A percentile compares a stretch with the other conserved stretches of the same genome.
Conservation (phyloP, 164 flowering plant genomes). For the Magnolia kwangsiensis region DNA sequence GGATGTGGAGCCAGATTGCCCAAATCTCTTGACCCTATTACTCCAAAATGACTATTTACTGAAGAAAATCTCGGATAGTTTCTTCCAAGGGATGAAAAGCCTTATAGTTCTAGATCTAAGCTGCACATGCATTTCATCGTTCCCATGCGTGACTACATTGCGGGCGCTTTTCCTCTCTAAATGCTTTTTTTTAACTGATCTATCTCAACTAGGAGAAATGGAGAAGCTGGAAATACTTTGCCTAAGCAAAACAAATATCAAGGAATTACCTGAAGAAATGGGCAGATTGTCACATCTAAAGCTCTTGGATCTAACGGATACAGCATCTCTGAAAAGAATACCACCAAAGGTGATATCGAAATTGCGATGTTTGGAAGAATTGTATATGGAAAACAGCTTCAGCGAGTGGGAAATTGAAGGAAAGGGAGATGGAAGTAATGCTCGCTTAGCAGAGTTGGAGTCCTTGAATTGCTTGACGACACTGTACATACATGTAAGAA, state of each 20-base stretch:
- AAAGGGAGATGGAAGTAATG: background rate
- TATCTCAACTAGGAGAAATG: no score
- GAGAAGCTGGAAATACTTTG: no score
- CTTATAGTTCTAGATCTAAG: conserved; percentile 14
- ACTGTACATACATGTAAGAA: background rate
- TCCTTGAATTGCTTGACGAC: background rate
- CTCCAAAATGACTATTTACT: background rate
- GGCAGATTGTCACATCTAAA: no score
- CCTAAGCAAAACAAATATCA: no score
- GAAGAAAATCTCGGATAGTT: background rate
- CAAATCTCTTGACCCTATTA: conserved; percentile 9
- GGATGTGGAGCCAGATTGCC: conserved; percentile 2
- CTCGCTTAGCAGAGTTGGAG: conserved; percentile 2
- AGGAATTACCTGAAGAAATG: no score
- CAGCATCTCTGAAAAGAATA: background rate
- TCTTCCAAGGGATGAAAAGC: conserved; percentile 12
- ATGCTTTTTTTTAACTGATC: background rate
- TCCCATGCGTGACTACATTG: conserved; percentile 10
- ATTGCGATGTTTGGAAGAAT: conserved; percentile 4
- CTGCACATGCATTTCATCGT: background rate
- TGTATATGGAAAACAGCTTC: background rate
- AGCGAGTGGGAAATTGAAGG: background rate
- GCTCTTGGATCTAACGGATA: conserved; percentile 1
- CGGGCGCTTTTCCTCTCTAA: conserved; percentile 5
- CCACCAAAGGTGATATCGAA: conserved; percentile 2